Percentiles rank a stretch among this genome's conserved stretches.
Conservation (phyloP, 169 alveolate genomes). For the Eimeria nieschulzi region DNA sequence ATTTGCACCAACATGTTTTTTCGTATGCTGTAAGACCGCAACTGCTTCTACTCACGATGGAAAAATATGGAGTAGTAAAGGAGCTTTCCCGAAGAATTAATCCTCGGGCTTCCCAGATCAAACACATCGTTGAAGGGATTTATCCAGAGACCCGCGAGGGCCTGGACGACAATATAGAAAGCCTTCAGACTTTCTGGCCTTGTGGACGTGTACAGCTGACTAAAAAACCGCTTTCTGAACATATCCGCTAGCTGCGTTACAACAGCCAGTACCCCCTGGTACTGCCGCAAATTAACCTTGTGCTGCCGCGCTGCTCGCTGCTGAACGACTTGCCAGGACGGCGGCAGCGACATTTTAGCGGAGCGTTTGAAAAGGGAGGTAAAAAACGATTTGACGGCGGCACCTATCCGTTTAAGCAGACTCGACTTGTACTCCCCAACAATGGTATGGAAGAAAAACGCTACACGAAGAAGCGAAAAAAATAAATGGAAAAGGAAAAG, state of each 20-base stretch:
- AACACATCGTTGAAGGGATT: constrained; percentile 12
- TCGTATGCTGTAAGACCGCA: too few species aligned
- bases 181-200: neutral
- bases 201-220: neutral
- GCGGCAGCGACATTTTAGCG: constrained; percentile 1
- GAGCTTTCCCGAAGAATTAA: constrained; percentile 24
- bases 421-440: constrained; percentile 35
- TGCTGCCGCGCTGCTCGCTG: neutral
- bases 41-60: neutral
- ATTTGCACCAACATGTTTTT: too few species aligned
- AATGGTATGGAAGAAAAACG: constrained; percentile 39
- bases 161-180: neutral
- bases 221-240: constrained; percentile 33
- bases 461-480: neutral
- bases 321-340: constrained; percentile 44
- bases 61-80: constrained; percentile 21
- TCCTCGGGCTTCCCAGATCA: neutral
- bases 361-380: neutral
- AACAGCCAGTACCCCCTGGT: constrained; percentile 39
- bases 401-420: neutral
- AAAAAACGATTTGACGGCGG: constrained; percentile 30
- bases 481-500: neutral
- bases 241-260: constrained; percentile 4
- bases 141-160: constrained; percentile 62
- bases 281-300: neutral